Conservation (phyloP, 2,329 filamentous ascomycete genomes). For the Monosporascus sp. region DNA sequence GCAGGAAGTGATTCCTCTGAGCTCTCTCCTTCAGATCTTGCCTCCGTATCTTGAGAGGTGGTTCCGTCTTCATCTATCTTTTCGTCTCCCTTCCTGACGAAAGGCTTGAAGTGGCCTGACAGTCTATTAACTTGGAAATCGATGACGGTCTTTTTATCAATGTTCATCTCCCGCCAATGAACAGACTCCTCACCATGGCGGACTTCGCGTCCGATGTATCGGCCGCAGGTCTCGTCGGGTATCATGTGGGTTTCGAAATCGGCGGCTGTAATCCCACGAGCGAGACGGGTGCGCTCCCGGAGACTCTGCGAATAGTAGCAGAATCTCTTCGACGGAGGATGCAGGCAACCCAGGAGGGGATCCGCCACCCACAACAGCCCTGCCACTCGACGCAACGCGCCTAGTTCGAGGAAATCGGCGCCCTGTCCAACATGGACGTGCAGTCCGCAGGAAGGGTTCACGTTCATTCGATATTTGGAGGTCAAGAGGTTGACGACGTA, state of each 20-base stretch:
- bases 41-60: too few relatives aligned
- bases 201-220: slow-evolving; percentile 4
- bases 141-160: neutral
- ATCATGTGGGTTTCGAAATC: neutral
- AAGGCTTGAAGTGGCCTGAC: slow-evolving; percentile 6
- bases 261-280: neutral
- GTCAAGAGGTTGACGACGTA: slow-evolving; percentile 7
- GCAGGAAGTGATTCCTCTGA: too few relatives aligned
- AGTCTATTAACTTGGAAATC: slow-evolving; percentile 4
- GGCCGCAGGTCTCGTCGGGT: neutral
- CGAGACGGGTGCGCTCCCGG: slow-evolving; percentile 2
- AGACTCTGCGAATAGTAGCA: neutral
- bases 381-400: slow-evolving; percentile 5
- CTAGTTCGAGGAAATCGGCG: slow-evolving; percentile 5
- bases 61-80: too few relatives aligned
- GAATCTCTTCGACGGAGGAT: slow-evolving; percentile 5
- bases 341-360: slow-evolving; percentile 5
- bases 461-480: neutral
- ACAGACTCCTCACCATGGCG: slow-evolving; percentile 10
- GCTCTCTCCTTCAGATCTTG: too few relatives aligned
- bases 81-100: neutral
- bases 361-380: slow-evolving; percentile 11
- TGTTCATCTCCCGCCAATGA: slow-evolving; percentile 5
- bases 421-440: slow-evolving; percentile 16
- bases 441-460: slow-evolving; percentile 11